phyloP scores from a whole-genome alignment of 2,329 filamentous ascomycete species.

The Colletotrichum lini region DNA sequence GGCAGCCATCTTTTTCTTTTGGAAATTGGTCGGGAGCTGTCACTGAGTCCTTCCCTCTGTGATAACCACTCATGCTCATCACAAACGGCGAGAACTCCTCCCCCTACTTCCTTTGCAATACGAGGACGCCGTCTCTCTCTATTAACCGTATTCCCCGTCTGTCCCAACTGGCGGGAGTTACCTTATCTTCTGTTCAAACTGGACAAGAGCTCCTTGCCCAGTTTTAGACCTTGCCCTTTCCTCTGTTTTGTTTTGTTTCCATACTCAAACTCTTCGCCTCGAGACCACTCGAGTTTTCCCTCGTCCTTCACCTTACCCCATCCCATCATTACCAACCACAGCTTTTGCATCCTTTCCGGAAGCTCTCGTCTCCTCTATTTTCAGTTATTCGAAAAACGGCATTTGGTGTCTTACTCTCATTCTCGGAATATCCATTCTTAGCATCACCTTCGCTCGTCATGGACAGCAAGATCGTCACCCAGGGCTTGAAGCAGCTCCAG shows the following conservation, averaged over 20 bases:
- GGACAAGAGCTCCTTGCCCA: too few species aligned
- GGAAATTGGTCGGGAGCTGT: too few species aligned
- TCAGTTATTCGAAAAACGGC: too few species aligned
- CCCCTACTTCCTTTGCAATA: too few species aligned
- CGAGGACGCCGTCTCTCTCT: background rate
- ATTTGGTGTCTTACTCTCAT: background rate
- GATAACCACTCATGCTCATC: background rate
- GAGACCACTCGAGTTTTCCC: too few species aligned
- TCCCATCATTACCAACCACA: background rate
- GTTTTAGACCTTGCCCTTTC: background rate
- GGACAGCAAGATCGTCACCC: background rate
- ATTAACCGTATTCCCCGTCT: background rate
- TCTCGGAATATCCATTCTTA: background rate
- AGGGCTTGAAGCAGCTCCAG: background rate
- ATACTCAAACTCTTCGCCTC: background rate
- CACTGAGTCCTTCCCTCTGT: background rate
- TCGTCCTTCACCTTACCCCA: background rate
- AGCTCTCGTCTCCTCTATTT: background rate
- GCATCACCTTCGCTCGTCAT: background rate
- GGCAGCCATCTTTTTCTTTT: background rate
- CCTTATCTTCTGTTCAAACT: too few species aligned
- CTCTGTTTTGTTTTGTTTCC: background rate
- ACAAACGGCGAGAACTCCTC: background rate
- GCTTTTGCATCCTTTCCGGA: background rate
- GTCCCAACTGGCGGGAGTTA: background rate